Percentiles rank a stretch among this genome's conserved stretches.
phyloP scores from a whole-genome alignment of 768 basidiomycete species.

The Coprinellus micaceus region DNA sequence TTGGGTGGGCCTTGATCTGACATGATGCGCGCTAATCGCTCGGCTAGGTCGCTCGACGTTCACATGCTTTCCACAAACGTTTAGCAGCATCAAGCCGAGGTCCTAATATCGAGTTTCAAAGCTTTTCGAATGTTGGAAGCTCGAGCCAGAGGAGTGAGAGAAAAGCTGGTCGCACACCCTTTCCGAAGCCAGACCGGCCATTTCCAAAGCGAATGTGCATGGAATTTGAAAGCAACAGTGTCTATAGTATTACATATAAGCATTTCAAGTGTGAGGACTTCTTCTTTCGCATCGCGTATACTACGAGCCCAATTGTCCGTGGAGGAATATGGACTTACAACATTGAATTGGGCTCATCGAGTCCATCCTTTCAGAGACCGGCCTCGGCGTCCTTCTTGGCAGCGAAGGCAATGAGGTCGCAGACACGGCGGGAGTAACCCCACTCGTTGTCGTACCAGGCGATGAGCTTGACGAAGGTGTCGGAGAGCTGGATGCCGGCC shows the following conservation, averaged over 20 bases:
- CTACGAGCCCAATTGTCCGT: not conserved
- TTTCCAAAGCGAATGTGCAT: too few relatives aligned
- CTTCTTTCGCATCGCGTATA: not conserved
- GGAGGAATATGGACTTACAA: not conserved
- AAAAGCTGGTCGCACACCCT: too few relatives aligned
- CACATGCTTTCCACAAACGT: too few relatives aligned
- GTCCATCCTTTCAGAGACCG: constrained; percentile 20
- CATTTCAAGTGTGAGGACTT: not conserved
- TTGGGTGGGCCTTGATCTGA: too few relatives aligned
- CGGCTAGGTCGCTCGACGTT: too few relatives aligned
- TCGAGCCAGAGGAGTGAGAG: too few relatives aligned
- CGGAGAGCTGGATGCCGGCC: constrained; percentile 90
- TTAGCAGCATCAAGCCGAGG: too few relatives aligned
- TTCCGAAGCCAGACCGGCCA: too few relatives aligned
- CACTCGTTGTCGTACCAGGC: constrained; percentile 95
- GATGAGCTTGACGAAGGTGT: constrained; percentile 94
- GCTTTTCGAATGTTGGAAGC: too few relatives aligned
- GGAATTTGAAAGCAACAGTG: not conserved
- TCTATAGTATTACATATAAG: not conserved
- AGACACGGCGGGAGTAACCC: constrained; percentile 91
- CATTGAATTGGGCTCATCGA: not conserved
- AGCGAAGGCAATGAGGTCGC: constrained; percentile 80
- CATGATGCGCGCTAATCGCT: too few relatives aligned
- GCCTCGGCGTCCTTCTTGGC: constrained; percentile 65
- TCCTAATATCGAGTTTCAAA: too few relatives aligned